Evolutionary conservation across 768 basidiomycete genomes (phyloP), one percentile per base, ranked within the genome.

Genomic region (Mycena sanguinolenta): DNA sequence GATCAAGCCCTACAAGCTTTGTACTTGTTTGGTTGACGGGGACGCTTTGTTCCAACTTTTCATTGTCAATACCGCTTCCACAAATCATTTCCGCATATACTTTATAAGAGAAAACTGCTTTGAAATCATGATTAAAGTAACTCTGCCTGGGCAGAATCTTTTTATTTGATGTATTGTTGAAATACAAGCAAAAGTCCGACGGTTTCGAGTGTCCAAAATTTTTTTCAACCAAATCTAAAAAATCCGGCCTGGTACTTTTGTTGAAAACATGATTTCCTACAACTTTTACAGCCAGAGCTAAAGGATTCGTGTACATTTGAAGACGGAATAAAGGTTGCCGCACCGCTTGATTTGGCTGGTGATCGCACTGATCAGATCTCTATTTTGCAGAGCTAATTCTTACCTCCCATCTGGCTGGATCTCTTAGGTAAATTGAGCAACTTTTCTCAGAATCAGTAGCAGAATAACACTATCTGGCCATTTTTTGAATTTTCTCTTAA

Each of bases 71-170:
- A 49, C 21, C 46, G 46, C 19, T n/a, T 49, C 46, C 10, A n/a
- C 46, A 49, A 49, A 5, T 16, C 46, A 49, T n/a, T 49, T 49
- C 4, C 4, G 46, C 17, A 2, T 19, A 49, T 49, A 4, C 4
- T 49, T 19, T 21, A 21, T 19, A 19, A 4, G 7, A n/a, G n/a
- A 23, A 49, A 49, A 19, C 2, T 49, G n/a, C 14, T 49, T 49
- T n/a, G 23, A n/a, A 49, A 49, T 49, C 46, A 49, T 49, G 46
- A 49, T 49, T 49, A 49, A n/a, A 49, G 46, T 49, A 49, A 19
- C 46, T n/a, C 46, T 49, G 19, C 10, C 14, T 49, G 12, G 46
- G 6, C 46, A 49, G 46, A n/a, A n/a, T 34, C n/a, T 49, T 23
- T 49, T 49, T 49, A n/a, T 49, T n/a, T n/a, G n/a, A n/a, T n/a